Conservation (phyloP, 2,329 filamentous ascomycete species). For the Metarhizium album region DNA sequence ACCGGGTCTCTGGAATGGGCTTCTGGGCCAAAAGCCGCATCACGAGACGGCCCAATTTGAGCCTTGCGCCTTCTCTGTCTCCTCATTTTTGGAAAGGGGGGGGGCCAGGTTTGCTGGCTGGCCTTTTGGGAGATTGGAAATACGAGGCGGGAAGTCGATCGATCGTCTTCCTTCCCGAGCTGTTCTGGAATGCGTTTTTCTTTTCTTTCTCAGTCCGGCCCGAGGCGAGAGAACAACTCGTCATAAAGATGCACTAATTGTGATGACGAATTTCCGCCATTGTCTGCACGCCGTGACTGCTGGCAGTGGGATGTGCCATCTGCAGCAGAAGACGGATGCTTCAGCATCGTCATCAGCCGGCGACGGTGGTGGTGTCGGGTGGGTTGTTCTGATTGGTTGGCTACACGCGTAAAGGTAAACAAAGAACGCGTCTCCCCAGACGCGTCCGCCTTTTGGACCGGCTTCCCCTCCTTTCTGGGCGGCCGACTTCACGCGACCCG, state of each 20-base stretch:
- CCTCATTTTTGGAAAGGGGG: neutral
- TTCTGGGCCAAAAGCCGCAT: neutral
- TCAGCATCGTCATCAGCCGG: neutral
- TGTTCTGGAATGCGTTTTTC: neutral
- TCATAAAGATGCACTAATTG: neutral
- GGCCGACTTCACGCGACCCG: neutral
- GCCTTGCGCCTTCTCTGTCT: neutral
- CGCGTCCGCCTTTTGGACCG: neutral
- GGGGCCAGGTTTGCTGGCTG: neutral
- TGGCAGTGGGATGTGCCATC: neutral
- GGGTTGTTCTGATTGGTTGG: slow-evolving; percentile 1
- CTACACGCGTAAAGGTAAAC: slow-evolving; percentile 5
- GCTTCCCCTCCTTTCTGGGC: neutral
- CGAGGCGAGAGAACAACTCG: neutral
- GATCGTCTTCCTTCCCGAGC: neutral
- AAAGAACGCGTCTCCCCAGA: slow-evolving; percentile 5
- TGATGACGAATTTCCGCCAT: neutral
- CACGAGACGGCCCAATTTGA: neutral
- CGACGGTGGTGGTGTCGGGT: neutral
- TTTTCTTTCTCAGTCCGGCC: neutral
- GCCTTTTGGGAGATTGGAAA: neutral
- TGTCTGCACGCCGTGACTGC: no score
- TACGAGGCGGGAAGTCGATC: neutral
- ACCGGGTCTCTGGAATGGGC: neutral
- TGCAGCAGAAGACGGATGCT: neutral